Evolutionary conservation across 2,329 filamentous ascomycete species (phyloP), one percentile per base, ranked within the genome.

Genomic region (Botrytis byssoidea): DNA sequence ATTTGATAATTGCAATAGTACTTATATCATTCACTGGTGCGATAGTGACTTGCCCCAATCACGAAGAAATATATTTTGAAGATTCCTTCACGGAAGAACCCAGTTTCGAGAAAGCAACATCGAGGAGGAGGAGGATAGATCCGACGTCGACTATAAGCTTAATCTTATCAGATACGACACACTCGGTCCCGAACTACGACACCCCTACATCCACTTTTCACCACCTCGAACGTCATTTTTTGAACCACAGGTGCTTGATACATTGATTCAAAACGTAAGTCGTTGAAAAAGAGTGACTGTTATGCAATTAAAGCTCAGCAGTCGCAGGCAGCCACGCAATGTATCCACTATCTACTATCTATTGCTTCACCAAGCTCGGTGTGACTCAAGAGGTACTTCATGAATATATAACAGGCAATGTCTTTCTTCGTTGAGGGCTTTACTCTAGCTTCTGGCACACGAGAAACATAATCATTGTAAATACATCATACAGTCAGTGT

Each of bases 11-110:
- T 51, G 22, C 4, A 25, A 4, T 51, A n/a, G 22, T 25, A n/a
- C 2, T 14, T 2, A 3, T 14, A 4, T 14, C 48, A 51, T 51
- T 51, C 3, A 0, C 22, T 25, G 10, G 9, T 51, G 0, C 1
- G 48, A 51, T 1, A 51, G 25, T 10, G 22, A 51, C 4, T n/a
- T 51, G 25, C 48, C 22, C n/a, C 10, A n/a, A 14, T 6, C 10
- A 25, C 25, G 14, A n/a, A 5, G 10, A 6, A 25, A n/a, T 6
- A 0, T 5, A 9, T 8, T 25, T n/a, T 12, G n/a, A 51, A 51
- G 9, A n/a, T 51, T 51, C 22, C 25, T n/a, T 51, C 22, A n/a
- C 48, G 12, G 14, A 6, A 14, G 22, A n/a, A n/a, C 14, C 2
- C 25, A 51, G 7, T 35, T 35, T 35, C 35, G 35, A 35, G 5